Conservation (phyloP, 148 eudicot genomes). For the Fallopia convolvulus region DNA sequence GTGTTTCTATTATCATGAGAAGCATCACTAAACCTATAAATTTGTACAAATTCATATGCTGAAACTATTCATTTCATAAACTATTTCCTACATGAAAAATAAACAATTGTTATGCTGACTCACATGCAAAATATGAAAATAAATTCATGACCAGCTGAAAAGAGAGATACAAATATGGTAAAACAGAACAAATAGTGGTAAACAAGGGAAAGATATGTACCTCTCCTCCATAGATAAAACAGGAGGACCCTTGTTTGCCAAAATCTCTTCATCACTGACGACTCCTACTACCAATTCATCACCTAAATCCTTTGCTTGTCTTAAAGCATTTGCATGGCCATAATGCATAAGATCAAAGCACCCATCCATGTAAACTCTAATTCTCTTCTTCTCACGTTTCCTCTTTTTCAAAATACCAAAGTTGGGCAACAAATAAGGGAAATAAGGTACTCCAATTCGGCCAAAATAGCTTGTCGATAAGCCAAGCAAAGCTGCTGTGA, state of each 20-base stretch:
- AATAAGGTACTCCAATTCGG: constrained; percentile 51
- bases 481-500: constrained; percentile 79
- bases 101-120: background rate
- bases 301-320: constrained; percentile 89
- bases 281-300: constrained; percentile 92
- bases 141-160: background rate
- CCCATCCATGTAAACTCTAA: constrained; percentile 95
- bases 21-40: background rate
- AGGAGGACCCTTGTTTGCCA: constrained; percentile 91
- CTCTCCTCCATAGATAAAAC: constrained; percentile 93
- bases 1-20: background rate
- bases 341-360: constrained; percentile 99
- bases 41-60: background rate
- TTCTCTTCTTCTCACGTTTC: constrained; percentile 44
- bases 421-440: constrained; percentile 63
- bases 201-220: constrained; percentile 22
- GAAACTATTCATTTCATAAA: background rate
- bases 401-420: constrained; percentile 54
- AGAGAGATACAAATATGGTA: background rate
- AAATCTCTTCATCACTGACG: constrained; percentile 83
- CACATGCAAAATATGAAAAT: background rate
- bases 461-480: constrained; percentile 77
- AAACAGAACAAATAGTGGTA: background rate
- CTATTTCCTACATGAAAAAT: background rate
- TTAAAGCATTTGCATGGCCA: constrained; percentile 95